These are phyloP conservation scores for Monilinia vaccinii-corymbosi DNA, from an alignment of 2,329 filamentous ascomycete species.

Conservation along the genomic window DNA sequence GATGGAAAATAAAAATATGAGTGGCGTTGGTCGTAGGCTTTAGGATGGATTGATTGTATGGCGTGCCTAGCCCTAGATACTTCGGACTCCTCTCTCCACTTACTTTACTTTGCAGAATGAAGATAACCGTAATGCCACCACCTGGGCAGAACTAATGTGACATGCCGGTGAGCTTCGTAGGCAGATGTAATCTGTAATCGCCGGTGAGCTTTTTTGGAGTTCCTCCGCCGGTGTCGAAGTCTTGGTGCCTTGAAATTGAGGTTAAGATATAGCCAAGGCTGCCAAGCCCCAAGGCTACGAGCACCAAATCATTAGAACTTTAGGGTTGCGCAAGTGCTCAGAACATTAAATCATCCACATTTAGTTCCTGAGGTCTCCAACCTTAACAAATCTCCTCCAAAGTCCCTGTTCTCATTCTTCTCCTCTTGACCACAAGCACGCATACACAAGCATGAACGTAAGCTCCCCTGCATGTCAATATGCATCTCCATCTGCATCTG, in stretches of 20 bases:
- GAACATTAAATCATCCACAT: not conserved
- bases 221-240: not conserved
- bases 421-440: too few species aligned
- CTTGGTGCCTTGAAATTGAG: not conserved
- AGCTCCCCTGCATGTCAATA: constrained; percentile 25
- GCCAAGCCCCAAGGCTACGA: constrained; percentile 6
- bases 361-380: not conserved
- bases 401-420: not conserved
- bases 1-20: constrained; percentile 3
- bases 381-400: not conserved
- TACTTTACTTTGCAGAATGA: not conserved
- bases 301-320: not conserved
- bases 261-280: not conserved
- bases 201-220: not conserved
- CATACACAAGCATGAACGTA: constrained; percentile 43
- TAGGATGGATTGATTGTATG: constrained; percentile 1
- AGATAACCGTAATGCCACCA: not conserved
- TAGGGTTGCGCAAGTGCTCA: constrained; percentile 1
- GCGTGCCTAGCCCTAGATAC: not conserved
- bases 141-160: not conserved
- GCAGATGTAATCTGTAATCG: not conserved
- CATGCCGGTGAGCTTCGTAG: not conserved
- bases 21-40: constrained; percentile 4
- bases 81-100: constrained; percentile 3
- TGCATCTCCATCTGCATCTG: not conserved